Conservation (phyloP, 108 stramenopile species). For the Parietichytrium sp. region DNA sequence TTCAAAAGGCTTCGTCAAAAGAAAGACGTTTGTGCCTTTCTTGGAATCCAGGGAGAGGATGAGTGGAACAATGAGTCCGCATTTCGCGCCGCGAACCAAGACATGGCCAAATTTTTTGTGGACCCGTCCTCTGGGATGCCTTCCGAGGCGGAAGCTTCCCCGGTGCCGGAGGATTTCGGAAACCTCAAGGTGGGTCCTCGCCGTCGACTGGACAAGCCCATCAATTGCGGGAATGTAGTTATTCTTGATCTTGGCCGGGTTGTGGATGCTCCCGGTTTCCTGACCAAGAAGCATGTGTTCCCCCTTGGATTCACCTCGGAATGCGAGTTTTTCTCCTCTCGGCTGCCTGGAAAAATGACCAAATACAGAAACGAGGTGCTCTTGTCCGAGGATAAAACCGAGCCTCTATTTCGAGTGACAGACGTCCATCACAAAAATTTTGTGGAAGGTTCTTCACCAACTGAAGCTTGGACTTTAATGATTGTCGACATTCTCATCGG, state of each 20-base stretch:
- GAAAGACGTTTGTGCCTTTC: not conserved
- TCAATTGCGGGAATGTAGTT: not conserved
- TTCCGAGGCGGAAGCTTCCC: not conserved
- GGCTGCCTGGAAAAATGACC: not conserved
- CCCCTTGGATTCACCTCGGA: not conserved
- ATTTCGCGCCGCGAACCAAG: not conserved
- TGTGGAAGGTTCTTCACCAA: not conserved
- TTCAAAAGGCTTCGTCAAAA: not conserved
- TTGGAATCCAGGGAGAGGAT: not conserved
- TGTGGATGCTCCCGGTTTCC: not conserved
- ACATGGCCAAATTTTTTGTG: too few species aligned
- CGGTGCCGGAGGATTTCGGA: not conserved
- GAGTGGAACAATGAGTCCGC: not conserved
- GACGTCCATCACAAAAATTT: not conserved
- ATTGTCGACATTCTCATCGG: conserved; percentile 30
- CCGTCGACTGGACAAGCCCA: not conserved
- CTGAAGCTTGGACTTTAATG: conserved; percentile 8
- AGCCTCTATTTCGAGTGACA: not conserved
- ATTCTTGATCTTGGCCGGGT: not conserved
- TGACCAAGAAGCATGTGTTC: not conserved
- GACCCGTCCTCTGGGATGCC: not conserved
- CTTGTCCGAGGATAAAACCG: not conserved
- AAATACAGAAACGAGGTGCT: not conserved
- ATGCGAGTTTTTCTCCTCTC: not conserved
- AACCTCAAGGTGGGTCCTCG: not conserved